Percentiles rank a stretch among this genome's conserved stretches.
Evolutionary conservation across 345 rosid genomes (phyloP).

Genomic region (Heritiera littoralis): DNA sequence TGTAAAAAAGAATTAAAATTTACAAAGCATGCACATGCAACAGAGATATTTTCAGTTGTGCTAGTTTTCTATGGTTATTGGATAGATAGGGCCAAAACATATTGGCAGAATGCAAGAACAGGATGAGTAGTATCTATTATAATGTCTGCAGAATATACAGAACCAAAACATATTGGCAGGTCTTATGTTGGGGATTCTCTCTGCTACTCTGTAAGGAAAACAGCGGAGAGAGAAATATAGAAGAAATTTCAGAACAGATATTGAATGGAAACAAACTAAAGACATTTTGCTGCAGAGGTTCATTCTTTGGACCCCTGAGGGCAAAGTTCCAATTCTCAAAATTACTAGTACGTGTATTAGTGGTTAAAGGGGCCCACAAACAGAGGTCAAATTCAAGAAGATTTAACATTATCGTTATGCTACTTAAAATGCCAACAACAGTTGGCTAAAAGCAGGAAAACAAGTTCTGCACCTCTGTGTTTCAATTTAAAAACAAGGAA

Average conservation of each 20-base stretch:
- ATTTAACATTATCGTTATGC: neutral
- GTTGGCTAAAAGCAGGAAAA: slow-evolving; percentile 1
- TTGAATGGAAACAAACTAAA: neutral
- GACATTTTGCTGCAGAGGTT: neutral
- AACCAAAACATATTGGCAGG: neutral
- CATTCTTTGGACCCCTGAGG: neutral
- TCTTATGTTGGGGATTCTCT: neutral
- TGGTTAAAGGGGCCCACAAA: neutral
- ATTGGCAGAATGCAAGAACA: neutral
- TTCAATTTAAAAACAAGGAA: neutral
- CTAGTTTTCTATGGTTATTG: neutral
- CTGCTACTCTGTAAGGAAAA: neutral
- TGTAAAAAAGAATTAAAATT: neutral
- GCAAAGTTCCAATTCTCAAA: neutral
- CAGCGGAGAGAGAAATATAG: neutral
- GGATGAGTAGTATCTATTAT: neutral
- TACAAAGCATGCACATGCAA: neutral
- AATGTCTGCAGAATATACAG: neutral
- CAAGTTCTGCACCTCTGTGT: neutral
- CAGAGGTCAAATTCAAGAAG: neutral
- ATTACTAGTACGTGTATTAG: neutral
- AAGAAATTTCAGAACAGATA: neutral
- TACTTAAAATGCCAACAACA: slow-evolving; percentile 7
- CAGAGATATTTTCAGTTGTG: neutral
- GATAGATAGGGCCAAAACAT: too few relatives aligned